Conservation (phyloP, 768 basidiomycete species). For the Tricholoma terreum region DNA sequence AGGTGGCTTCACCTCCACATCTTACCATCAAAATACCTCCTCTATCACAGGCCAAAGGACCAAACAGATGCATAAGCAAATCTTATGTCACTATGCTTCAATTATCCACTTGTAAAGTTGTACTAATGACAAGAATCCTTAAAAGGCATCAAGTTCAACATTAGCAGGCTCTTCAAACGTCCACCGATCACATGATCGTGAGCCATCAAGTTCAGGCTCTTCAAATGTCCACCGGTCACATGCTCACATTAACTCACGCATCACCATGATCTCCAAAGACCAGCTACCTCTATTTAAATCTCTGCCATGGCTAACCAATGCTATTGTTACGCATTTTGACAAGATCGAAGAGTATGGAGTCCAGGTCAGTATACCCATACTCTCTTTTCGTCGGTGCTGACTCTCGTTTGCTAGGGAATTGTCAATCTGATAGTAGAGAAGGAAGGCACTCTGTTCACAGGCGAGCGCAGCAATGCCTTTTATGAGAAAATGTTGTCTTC, state of each 20-base stretch:
- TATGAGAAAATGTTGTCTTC: not conserved
- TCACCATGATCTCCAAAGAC: not conserved
- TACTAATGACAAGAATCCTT: not conserved
- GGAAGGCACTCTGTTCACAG: not conserved
- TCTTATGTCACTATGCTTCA: not conserved
- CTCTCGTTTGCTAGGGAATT: not conserved
- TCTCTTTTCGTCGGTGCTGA: not conserved
- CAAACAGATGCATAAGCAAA: too few species aligned
- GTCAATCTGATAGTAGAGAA: not conserved
- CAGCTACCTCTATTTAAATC: not conserved
- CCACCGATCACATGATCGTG: too few species aligned
- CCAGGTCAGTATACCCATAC: not conserved
- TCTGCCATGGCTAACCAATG: not conserved
- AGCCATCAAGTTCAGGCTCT: not conserved
- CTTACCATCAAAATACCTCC: too few species aligned
- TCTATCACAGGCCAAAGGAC: too few species aligned
- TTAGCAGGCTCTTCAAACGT: not conserved
- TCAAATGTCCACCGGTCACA: too few species aligned
- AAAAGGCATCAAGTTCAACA: not conserved
- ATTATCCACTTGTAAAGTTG: not conserved
- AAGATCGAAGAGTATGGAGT: not conserved
- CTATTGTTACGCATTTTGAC: not conserved
- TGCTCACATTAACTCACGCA: not conserved
- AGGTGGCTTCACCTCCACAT: too few species aligned
- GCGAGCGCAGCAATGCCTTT: not conserved